These are phyloP conservation scores for Penicillium parvum DNA, from an alignment of 495 filamentous ascomycete species.

Conservation along the genomic window DNA sequence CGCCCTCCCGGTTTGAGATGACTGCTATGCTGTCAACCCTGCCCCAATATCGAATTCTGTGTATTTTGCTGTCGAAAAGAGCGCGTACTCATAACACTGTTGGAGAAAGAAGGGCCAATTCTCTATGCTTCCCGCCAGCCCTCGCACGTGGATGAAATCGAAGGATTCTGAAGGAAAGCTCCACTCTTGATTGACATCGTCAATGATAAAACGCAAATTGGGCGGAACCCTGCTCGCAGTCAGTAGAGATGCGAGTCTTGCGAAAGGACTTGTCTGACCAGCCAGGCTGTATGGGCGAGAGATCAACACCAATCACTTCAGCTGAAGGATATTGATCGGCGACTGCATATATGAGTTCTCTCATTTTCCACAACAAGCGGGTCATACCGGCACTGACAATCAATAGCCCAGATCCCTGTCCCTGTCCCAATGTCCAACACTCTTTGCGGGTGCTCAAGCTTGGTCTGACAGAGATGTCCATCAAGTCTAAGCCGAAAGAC, in stretches of 20 bases:
- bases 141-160: slow-evolving; percentile 36
- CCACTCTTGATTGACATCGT: slow-evolving; percentile 32
- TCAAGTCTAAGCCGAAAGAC: slow-evolving; percentile 13
- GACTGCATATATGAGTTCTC: slow-evolving; percentile 3
- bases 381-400: too few species aligned
- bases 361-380: too few species aligned
- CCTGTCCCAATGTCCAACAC: slow-evolving; percentile 45
- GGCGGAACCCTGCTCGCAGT: slow-evolving; percentile 24
- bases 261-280: slow-evolving; percentile 19
- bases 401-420: slow-evolving; percentile 55
- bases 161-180: slow-evolving; percentile 31
- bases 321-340: slow-evolving; percentile 16
- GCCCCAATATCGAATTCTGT: too few species aligned
- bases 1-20: slow-evolving; percentile 23
- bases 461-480: slow-evolving; percentile 12
- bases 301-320: slow-evolving; percentile 40
- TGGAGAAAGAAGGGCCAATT: slow-evolving; percentile 25
- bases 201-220: slow-evolving; percentile 31
- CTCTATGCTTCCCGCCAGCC: slow-evolving; percentile 27
- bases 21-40: not conserved
- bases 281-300: slow-evolving; percentile 49
- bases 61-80: too few species aligned
- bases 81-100: slow-evolving; percentile 12
- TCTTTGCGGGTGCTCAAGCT: slow-evolving; percentile 31
- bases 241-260: not conserved